These are phyloP conservation scores for Cytospora piceae DNA, from an alignment of 2,329 filamentous ascomycete species.

Conservation along the genomic window DNA sequence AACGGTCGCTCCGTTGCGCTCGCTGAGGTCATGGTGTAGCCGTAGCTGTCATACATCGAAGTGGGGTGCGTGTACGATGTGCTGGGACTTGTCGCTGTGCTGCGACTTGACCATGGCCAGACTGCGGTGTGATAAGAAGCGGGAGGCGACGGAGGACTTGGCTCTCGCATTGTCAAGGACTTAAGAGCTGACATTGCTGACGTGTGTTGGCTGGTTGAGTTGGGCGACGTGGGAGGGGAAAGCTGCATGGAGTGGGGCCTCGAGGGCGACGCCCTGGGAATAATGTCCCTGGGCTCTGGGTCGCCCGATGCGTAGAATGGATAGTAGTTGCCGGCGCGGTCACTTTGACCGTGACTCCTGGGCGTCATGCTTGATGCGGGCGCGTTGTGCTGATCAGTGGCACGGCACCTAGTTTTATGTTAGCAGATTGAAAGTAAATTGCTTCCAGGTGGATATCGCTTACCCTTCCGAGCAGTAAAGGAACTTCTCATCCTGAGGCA, in stretches of 20 bases:
- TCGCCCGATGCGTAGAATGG: constrained; percentile 51
- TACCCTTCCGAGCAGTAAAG: constrained; percentile 68
- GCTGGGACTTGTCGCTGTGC: constrained; percentile 55
- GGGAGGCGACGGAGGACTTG: constrained; percentile 60
- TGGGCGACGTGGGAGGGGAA: constrained; percentile 56
- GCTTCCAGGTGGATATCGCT: constrained; percentile 38
- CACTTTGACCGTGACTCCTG: constrained; percentile 19
- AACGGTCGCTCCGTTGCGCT: constrained; percentile 57
- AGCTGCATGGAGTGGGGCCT: constrained; percentile 60
- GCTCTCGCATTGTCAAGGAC: constrained; percentile 57
- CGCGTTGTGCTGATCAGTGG: constrained; percentile 52
- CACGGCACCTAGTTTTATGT: constrained; percentile 52
- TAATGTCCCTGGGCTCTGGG: constrained; percentile 63
- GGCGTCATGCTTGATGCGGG: constrained; percentile 35
- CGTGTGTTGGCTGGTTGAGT: constrained; percentile 48
- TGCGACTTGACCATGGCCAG: constrained; percentile 58
- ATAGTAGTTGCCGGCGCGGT: constrained; percentile 40
- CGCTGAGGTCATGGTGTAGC: constrained; percentile 45
- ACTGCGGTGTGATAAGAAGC: constrained; percentile 46
- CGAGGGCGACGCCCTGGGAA: constrained; percentile 66
- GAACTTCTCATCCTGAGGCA: constrained; percentile 59
- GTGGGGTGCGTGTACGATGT: constrained; percentile 53
- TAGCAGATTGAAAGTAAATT: constrained; percentile 28
- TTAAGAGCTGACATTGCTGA: constrained; percentile 60
- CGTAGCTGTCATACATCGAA: constrained; percentile 51